Conservation (phyloP, 2,329 filamentous ascomycete species). For the Penicillium griseofulvum region DNA sequence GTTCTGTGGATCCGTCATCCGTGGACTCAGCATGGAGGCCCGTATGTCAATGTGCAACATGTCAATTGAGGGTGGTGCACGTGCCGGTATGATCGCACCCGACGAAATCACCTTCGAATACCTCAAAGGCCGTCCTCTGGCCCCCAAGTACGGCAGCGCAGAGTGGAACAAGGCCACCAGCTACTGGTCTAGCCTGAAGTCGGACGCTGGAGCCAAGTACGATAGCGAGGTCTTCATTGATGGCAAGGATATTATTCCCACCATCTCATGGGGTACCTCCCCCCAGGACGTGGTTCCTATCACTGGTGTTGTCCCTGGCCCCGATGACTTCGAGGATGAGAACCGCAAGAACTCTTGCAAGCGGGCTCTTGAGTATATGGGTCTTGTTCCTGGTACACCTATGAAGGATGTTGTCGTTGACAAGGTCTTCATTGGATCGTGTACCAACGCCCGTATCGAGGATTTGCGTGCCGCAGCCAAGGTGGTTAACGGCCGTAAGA, state of each 20-base stretch:
- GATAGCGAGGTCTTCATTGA: slow-evolving; percentile 88
- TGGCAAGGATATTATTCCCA: slow-evolving; percentile 88
- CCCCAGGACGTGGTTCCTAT: slow-evolving; percentile 97
- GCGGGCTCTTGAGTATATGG: slow-evolving; percentile 94
- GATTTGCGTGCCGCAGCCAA: slow-evolving; percentile 84
- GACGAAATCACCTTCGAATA: slow-evolving; percentile 95
- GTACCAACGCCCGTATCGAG: slow-evolving; percentile 96
- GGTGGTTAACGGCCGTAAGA: slow-evolving; percentile 81
- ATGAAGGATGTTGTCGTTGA: slow-evolving; percentile 92
- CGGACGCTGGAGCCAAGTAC: slow-evolving; percentile 84
- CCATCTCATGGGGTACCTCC: slow-evolving; percentile 94
- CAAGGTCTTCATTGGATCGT: slow-evolving; percentile 97
- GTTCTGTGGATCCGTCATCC: slow-evolving; percentile 93
- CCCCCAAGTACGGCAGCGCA: slow-evolving; percentile 76
- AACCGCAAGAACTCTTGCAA: slow-evolving; percentile 76
- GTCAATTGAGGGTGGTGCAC: slow-evolving; percentile 93
- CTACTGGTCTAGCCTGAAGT: slow-evolving; percentile 85
- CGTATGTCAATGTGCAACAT: slow-evolving; percentile 99
- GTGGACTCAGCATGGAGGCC: slow-evolving; percentile 87
- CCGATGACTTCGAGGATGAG: slow-evolving; percentile 78
- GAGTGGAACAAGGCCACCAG: slow-evolving; percentile 86
- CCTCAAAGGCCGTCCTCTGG: slow-evolving; percentile 84
- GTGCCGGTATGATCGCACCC: slow-evolving; percentile 94
- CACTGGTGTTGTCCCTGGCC: slow-evolving; percentile 83
- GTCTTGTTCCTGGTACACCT: slow-evolving; percentile 75